Evolutionary conservation across 2,329 filamentous ascomycete genomes (phyloP).

Genomic region (Stemphylium vesicarium): DNA sequence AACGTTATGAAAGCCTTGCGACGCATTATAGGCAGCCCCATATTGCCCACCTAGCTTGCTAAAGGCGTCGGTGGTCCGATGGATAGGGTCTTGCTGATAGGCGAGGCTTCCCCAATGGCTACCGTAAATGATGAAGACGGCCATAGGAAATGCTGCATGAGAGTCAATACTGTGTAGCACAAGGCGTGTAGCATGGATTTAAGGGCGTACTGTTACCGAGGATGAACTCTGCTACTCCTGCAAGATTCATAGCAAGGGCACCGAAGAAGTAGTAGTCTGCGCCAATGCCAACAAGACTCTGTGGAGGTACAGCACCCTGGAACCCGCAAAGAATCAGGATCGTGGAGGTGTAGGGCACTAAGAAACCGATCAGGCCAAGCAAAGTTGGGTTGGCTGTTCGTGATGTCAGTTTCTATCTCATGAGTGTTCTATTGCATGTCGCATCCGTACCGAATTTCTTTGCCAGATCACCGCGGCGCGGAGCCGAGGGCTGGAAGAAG

Average conservation of each 20-base stretch:
- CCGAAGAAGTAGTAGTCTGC: conserved; percentile 34
- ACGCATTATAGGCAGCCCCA: conserved; percentile 28
- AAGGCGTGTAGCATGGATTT: neutral
- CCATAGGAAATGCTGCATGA: conserved; percentile 29
- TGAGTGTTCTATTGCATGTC: neutral
- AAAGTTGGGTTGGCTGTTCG: conserved; percentile 24
- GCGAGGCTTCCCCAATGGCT: conserved; percentile 30
- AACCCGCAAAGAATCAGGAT: conserved; percentile 30
- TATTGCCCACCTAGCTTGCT: conserved; percentile 21
- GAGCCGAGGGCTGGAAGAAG: conserved; percentile 32
- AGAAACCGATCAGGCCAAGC: conserved; percentile 26
- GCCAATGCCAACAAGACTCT: conserved; percentile 27
- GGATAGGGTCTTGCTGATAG: conserved; percentile 27
- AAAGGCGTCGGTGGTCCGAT: conserved; percentile 23
- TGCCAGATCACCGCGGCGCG: conserved; percentile 26
- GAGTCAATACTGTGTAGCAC: neutral
- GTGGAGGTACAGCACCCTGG: conserved; percentile 24
- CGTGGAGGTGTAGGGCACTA: conserved; percentile 30
- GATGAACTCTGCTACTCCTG: conserved; percentile 29
- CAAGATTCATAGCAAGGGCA: conserved; percentile 26
- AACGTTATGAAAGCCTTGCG: conserved; percentile 31
- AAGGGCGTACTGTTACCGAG: conserved; percentile 25
- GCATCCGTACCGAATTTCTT: conserved; percentile 23
- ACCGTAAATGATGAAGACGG: conserved; percentile 30
- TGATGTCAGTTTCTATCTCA: neutral